These are phyloP conservation scores for Nicotiana obtusifolia DNA, from an alignment of 257 asterid species.

Conservation along the genomic window DNA sequence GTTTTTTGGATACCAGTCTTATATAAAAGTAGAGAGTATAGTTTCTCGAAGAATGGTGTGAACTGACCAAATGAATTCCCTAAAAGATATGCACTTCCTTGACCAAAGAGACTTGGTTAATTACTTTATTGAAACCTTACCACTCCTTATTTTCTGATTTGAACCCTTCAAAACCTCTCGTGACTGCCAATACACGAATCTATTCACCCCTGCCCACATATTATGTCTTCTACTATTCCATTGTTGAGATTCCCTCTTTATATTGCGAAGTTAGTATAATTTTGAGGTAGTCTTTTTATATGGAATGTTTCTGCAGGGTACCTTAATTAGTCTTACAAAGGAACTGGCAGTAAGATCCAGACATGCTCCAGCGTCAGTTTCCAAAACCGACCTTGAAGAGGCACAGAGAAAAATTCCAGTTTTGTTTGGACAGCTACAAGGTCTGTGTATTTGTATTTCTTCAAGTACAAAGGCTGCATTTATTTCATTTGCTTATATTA, in stretches of 20 bases:
- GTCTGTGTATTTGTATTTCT: constrained; percentile 22
- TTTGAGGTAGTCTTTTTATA: background rate
- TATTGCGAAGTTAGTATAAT: background rate
- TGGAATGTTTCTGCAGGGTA: constrained; percentile 42
- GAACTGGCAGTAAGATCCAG: constrained; percentile 29
- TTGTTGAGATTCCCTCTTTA: background rate
- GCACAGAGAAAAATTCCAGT: constrained; percentile 27
- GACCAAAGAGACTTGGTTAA: background rate
- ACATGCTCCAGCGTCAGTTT: constrained; percentile 27
- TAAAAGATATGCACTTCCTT: background rate
- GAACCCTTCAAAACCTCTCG: background rate
- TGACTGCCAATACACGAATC: background rate
- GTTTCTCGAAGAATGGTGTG: background rate
- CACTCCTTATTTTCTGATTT: background rate
- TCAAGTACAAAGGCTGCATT: background rate
- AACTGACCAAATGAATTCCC: background rate
- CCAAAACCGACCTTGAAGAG: constrained; percentile 40
- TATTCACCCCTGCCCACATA: background rate
- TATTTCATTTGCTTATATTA: background rate
- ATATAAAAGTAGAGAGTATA: background rate
- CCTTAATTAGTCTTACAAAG: constrained; percentile 37
- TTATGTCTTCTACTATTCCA: background rate
- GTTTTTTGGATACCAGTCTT: background rate
- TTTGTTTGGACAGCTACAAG: constrained; percentile 36
- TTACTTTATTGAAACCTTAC: background rate